Evolutionary conservation across 257 asterid genomes (phyloP).

Genomic region (Solanum sejunctum): DNA sequence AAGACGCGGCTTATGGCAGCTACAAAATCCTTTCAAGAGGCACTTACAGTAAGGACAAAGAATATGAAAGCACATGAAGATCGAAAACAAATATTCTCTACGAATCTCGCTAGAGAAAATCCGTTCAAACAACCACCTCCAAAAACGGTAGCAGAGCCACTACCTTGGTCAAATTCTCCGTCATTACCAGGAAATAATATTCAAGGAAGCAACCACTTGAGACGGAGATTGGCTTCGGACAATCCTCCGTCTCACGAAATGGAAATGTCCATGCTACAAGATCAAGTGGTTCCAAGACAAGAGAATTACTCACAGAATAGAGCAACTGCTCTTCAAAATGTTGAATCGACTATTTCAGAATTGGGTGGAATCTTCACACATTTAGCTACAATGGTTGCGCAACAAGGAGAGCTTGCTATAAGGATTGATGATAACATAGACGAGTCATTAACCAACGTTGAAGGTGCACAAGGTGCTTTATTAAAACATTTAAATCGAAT

Average conservation of each 20-base stretch:
- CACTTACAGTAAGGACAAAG: constrained; percentile 67
- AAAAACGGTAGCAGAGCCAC: constrained; percentile 34
- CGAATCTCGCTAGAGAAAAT: constrained; percentile 59
- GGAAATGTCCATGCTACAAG: constrained; percentile 72
- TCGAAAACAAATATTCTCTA: constrained; percentile 67
- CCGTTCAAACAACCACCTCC: constrained; percentile 43
- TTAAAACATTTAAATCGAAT: constrained; percentile 55
- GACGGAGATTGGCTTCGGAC: constrained; percentile 55
- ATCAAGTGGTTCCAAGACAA: constrained; percentile 51
- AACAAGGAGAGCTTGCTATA: constrained; percentile 84
- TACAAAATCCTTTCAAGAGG: constrained; percentile 74
- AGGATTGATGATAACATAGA: constrained; percentile 90
- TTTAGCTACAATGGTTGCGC: constrained; percentile 84
- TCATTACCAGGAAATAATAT: constrained; percentile 26
- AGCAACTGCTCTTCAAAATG: constrained; percentile 71
- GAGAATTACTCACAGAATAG: constrained; percentile 55
- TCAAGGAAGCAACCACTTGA: constrained; percentile 46
- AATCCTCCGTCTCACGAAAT: constrained; percentile 31
- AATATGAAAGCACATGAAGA: constrained; percentile 70
- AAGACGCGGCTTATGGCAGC: constrained; percentile 68
- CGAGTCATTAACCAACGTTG: constrained; percentile 62
- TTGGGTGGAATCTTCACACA: constrained; percentile 77
- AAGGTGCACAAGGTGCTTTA: constrained; percentile 65
- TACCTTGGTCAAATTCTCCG: constrained; percentile 48
- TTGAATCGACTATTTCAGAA: constrained; percentile 81